phyloP scores from a whole-genome alignment of 148 eudicot species.

The Amaranthus hypochondriacus region DNA sequence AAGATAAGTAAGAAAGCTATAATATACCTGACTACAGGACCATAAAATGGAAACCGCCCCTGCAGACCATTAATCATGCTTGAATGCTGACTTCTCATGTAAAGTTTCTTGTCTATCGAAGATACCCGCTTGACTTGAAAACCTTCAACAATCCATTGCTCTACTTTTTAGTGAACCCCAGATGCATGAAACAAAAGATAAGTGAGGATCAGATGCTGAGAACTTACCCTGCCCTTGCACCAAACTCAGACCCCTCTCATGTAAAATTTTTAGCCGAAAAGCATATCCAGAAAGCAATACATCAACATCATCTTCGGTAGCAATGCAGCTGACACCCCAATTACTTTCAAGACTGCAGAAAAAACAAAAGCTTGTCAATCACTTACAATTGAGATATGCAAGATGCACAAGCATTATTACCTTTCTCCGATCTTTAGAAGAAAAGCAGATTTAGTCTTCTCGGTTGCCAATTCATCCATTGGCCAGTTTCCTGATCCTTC shows the following conservation, averaged over 20 bases:
- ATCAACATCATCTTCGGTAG: constrained; percentile 76
- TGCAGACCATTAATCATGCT: constrained; percentile 93
- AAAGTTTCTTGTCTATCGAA: constrained; percentile 59
- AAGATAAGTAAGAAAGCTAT: not conserved
- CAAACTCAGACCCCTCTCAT: constrained; percentile 78
- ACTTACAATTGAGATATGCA: not conserved
- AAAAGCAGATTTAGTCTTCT: constrained; percentile 92
- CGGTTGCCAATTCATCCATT: constrained; percentile 77
- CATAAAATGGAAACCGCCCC: constrained; percentile 77
- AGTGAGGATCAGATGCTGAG: not conserved
- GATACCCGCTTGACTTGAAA: constrained; percentile 57
- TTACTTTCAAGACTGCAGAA: constrained; percentile 59
- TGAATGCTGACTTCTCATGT: constrained; percentile 66
- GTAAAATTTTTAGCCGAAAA: constrained; percentile 84
- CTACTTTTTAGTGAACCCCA: not conserved
- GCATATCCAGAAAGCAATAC: constrained; percentile 83
- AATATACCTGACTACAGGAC: constrained; percentile 71
- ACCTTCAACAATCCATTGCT: constrained; percentile 35
- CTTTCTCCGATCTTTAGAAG: constrained; percentile 89
- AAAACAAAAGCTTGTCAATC: not conserved
- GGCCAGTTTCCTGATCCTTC: constrained; percentile 99
- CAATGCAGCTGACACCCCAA: constrained; percentile 54
- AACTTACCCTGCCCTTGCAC: constrained; percentile 51
- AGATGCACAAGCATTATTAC: constrained; percentile 32
- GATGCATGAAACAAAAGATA: constrained; percentile 5